phyloP scores from a whole-genome alignment of 345 rosid genomes.

The Euphorbia peplus region DNA sequence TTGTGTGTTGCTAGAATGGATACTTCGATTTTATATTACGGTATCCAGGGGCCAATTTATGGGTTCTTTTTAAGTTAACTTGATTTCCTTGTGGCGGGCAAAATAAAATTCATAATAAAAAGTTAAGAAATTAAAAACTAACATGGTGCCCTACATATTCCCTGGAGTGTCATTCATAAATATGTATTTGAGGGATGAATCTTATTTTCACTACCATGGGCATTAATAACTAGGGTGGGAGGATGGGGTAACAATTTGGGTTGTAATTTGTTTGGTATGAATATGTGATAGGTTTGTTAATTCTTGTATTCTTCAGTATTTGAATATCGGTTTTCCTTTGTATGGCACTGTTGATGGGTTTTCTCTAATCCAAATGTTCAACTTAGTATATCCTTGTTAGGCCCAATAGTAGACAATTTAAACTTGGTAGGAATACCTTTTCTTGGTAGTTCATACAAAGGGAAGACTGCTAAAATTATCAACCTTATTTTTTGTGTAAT shows the following conservation, averaged over 20 bases:
- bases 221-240: background rate
- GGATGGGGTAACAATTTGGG: background rate
- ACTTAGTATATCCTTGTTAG: background rate
- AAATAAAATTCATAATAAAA: background rate
- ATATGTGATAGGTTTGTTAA: background rate
- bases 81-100: background rate
- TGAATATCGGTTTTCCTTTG: background rate
- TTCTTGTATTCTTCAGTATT: background rate
- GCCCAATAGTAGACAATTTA: background rate
- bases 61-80: background rate
- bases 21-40: background rate
- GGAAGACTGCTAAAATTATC: no score
- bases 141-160: background rate
- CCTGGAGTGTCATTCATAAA: background rate
- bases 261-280: background rate
- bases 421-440: background rate
- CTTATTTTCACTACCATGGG: background rate
- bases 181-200: background rate
- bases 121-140: background rate
- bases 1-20: background rate
- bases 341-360: background rate
- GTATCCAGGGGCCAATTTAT: background rate
- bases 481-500: no score
- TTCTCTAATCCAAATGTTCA: background rate
- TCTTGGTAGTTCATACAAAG: background rate